Evolutionary conservation across 345 rosid genomes (phyloP).

Genomic region (Heritiera fomes): DNA sequence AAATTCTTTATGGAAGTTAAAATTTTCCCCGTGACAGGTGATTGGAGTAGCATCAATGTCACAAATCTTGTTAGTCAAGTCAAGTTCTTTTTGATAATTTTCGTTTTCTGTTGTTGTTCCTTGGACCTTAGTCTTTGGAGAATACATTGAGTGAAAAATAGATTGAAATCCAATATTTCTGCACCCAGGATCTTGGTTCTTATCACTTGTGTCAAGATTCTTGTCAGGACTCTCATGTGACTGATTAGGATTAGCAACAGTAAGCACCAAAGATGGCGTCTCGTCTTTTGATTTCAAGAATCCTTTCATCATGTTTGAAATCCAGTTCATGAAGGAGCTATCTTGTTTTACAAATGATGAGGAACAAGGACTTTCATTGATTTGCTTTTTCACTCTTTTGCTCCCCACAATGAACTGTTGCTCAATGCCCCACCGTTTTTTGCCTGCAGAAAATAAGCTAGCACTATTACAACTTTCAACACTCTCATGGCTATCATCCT

Average conservation of each 20-base stretch:
- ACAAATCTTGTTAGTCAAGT: slow-evolving; percentile 29
- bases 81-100: slow-evolving; percentile 34
- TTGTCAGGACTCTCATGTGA: slow-evolving; percentile 30
- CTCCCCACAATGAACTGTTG: slow-evolving; percentile 49
- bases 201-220: slow-evolving; percentile 23
- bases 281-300: slow-evolving; percentile 44
- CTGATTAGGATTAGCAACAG: slow-evolving; percentile 34
- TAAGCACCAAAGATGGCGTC: slow-evolving; percentile 43
- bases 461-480: slow-evolving; percentile 82
- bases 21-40: slow-evolving; percentile 38
- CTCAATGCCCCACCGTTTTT: slow-evolving; percentile 53
- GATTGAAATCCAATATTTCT: slow-evolving; percentile 69
- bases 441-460: slow-evolving; percentile 44
- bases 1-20: slow-evolving; percentile 37
- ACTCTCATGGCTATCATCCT: slow-evolving; percentile 72
- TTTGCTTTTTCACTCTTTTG: slow-evolving; percentile 59
- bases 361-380: slow-evolving; percentile 52
- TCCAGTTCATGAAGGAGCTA: slow-evolving; percentile 92
- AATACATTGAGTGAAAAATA: slow-evolving; percentile 67
- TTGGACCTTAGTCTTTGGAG: slow-evolving; percentile 43
- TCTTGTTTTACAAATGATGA: slow-evolving; percentile 53
- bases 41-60: slow-evolving; percentile 46
- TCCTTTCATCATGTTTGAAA: slow-evolving; percentile 82
- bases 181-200: slow-evolving; percentile 30
- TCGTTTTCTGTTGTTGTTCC: slow-evolving; percentile 26